Base-by-base conservation (phyloP, 257 asterid genomes). In the Solanum corneliomulleri region DNA sequence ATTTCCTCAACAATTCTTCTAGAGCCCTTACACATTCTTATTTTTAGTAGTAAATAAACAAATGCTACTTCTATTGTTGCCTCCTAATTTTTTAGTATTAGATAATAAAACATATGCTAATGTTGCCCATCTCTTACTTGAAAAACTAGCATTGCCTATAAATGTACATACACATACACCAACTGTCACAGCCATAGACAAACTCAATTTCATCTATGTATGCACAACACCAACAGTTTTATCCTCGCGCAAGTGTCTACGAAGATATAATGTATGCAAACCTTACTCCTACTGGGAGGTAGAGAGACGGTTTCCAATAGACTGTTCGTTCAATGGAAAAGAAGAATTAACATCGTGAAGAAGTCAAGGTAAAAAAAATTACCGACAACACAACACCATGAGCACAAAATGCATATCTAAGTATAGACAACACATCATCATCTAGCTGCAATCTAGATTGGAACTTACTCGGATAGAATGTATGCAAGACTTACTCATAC, bases 381-480 rank as follows among this genome's bases (percentile, higher is more conserved):
- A 64, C 15, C 15, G 33, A 64, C 71, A 5, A 64, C 33, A 21
- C 66, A 56, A 56, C 12, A 58, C 68, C 68, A 21, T 21, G 2
- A 9, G 27, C 12, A 58, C 27, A 58, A 58, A 58, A 58, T 58
- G 27, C 68, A 58, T 58, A 33, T 4, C 35, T 33, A 33, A 33
- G 5, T 33, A 33, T 33, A 33, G 33, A 64, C 71, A n/a, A 64
- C 33, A 21, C 66, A 56, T 20, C 12, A 58, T 58, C 68, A 58
- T 58, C 64, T 23, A 18, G 11, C n/a, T 56, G 11, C 64, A 56
- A 56, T 18, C n/a, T 10, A 56, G 64, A 18, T 18, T 56, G n/a
- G 0, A 18, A 18, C 11, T 56, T 18, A 7, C 1, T 2, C 11
- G 0, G 3, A 11, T 11, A n/a, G 9, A 64, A 1, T 11, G 16